These are phyloP conservation scores for Aspergillus ochraceus DNA, from an alignment of 2,329 filamentous ascomycete genomes.

Conservation along the genomic window DNA sequence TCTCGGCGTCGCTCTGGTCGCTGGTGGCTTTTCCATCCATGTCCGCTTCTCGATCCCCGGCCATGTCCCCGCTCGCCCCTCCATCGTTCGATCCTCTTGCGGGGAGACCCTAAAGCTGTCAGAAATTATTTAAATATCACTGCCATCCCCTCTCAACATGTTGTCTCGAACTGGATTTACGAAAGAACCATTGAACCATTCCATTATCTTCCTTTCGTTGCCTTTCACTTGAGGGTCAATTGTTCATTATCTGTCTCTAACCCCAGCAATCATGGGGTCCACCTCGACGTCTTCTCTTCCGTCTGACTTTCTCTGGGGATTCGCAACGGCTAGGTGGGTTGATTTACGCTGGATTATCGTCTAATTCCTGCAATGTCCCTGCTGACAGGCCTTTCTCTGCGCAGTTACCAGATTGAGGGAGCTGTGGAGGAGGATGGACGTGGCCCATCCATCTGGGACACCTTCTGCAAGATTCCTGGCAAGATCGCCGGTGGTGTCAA, in stretches of 20 bases:
- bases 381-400: neutral
- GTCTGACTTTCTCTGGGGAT: slow-evolving; percentile 74
- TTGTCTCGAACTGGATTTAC: neutral
- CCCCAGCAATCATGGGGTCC: slow-evolving; percentile 25
- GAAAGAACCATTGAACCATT: neutral
- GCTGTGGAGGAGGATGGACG: slow-evolving; percentile 72
- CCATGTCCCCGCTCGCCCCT: slow-evolving; percentile 11
- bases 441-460: slow-evolving; percentile 83
- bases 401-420: slow-evolving; percentile 86
- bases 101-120: neutral
- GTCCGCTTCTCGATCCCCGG: neutral
- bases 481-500: slow-evolving; percentile 79
- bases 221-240: neutral
- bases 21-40: neutral
- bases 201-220: neutral
- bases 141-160: slow-evolving; percentile 7
- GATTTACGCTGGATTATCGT: neutral
- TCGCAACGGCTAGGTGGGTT: slow-evolving; percentile 69
- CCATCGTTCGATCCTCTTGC: slow-evolving; percentile 6
- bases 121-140: slow-evolving; percentile 16
- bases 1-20: neutral
- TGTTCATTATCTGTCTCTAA: slow-evolving; percentile 2
- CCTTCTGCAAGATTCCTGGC: slow-evolving; percentile 76
- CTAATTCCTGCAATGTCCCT: neutral
- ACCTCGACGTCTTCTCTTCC: slow-evolving; percentile 49